These are phyloP conservation scores for Globisporangium paroecandrum DNA, from an alignment of 352 stramenopile genomes.

Conservation along the genomic window DNA sequence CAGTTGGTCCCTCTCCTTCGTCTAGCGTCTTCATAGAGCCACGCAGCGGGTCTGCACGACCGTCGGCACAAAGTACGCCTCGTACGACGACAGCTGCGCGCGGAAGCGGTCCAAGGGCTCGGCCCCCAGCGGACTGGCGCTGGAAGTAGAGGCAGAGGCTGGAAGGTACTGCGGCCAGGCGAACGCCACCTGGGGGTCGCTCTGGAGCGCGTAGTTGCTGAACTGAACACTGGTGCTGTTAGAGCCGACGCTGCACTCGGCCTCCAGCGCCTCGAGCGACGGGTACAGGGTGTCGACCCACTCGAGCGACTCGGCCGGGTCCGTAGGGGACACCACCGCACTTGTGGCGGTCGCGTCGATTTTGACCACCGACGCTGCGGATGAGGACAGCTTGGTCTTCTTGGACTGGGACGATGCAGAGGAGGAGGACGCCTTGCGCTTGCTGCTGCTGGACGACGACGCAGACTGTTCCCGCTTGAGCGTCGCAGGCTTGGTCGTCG, in stretches of 20 bases:
- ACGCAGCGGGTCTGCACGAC: constrained; percentile 17
- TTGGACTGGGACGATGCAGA: background rate
- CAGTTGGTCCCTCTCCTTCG: background rate
- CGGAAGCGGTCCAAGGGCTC: constrained; percentile 7
- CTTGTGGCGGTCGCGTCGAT: constrained; percentile 2
- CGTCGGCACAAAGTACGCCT: constrained; percentile 15
- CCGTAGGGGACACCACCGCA: background rate
- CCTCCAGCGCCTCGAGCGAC: constrained; percentile 36
- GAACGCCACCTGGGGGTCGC: constrained; percentile 9
- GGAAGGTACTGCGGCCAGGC: constrained; percentile 15
- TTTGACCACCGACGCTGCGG: constrained; percentile 4
- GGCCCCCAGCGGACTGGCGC: background rate
- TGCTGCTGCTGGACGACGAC: background rate
- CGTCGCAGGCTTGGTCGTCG: background rate
- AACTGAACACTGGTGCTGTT: background rate
- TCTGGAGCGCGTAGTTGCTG: background rate
- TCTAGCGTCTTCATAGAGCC: constrained; percentile 9
- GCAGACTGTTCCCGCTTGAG: constrained; percentile 14
- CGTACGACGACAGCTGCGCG: background rate
- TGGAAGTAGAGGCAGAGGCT: background rate
- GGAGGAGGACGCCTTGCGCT: constrained; percentile 11
- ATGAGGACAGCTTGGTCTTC: constrained; percentile 4
- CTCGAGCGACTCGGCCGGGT: constrained; percentile 25
- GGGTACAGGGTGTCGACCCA: constrained; percentile 72
- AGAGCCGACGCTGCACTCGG: constrained; percentile 15